phyloP scores from a whole-genome alignment of 169 alveolate genomes.

The Sarcocystis neurona region DNA sequence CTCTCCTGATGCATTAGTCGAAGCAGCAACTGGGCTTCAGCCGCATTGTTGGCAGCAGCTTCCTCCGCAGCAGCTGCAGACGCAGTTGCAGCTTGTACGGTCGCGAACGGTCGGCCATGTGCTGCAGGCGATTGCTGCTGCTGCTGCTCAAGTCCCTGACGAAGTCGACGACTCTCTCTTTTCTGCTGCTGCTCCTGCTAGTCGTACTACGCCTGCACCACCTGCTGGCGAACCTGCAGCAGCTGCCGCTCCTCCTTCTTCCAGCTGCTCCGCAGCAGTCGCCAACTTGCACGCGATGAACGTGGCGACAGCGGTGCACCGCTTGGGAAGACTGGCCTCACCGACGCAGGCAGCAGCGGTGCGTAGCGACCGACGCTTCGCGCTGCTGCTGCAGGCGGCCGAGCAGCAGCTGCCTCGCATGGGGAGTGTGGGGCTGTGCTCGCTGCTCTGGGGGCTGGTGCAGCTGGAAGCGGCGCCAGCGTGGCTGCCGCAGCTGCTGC shows the following conservation, averaged over 20 bases:
- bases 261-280: neutral
- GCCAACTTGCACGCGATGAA: slow-evolving; percentile 1
- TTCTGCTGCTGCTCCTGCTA: neutral
- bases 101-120: slow-evolving; percentile 38
- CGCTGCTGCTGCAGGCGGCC: slow-evolving; percentile 44
- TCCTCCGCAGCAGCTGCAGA: slow-evolving; percentile 61
- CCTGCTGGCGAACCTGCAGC: slow-evolving; percentile 3
- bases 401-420: slow-evolving; percentile 25
- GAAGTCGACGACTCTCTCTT: neutral
- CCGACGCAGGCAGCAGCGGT: neutral
- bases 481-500: slow-evolving; percentile 64
- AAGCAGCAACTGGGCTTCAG: slow-evolving; percentile 39
- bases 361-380: slow-evolving; percentile 32
- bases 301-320: slow-evolving; percentile 49
- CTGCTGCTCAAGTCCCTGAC: slow-evolving; percentile 25
- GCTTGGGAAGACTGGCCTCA: slow-evolving; percentile 51
- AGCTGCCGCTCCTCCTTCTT: slow-evolving; percentile 20
- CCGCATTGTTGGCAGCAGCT: slow-evolving; percentile 33
- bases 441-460: slow-evolving; percentile 57
- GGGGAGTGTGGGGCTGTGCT: slow-evolving; percentile 36
- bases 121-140: slow-evolving; percentile 36
- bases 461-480: slow-evolving; percentile 34
- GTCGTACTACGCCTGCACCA: neutral
- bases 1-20: slow-evolving; percentile 30
- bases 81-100: slow-evolving; percentile 47